These are phyloP conservation scores for Penicillium waksmanii DNA, from an alignment of 495 filamentous ascomycete species.

Conservation along the genomic window DNA sequence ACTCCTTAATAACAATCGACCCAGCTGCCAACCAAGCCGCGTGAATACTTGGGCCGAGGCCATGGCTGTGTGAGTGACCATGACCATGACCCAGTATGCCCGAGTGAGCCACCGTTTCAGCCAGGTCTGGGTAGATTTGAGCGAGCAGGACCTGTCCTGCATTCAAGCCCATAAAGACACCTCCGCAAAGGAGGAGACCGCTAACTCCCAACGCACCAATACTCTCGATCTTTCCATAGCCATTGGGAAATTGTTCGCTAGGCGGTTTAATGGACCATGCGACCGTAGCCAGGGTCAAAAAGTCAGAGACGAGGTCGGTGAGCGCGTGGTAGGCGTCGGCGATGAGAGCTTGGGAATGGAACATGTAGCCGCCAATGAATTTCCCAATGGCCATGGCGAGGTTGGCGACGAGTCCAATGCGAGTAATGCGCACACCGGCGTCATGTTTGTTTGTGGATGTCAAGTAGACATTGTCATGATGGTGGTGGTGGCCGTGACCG, in stretches of 20 bases:
- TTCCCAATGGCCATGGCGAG: conserved; percentile 92
- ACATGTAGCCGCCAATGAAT: conserved; percentile 86
- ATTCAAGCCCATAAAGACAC: conserved; percentile 86
- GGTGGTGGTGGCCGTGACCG: conserved; percentile 57
- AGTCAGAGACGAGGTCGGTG: conserved; percentile 91
- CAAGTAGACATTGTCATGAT: conserved; percentile 87
- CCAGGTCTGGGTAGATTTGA: conserved; percentile 77
- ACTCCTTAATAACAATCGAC: conserved; percentile 91
- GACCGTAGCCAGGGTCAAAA: conserved; percentile 91
- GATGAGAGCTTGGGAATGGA: conserved; percentile 91
- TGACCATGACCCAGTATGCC: conserved; percentile 52
- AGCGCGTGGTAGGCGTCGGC: conserved; percentile 95
- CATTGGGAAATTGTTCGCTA: conserved; percentile 78
- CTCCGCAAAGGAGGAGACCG: conserved; percentile 82
- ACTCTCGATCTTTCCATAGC: conserved; percentile 97
- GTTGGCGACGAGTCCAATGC: conserved; percentile 89
- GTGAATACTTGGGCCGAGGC: conserved; percentile 79
- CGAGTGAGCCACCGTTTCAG: conserved; percentile 63
- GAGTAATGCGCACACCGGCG: conserved; percentile 91
- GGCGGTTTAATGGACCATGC: conserved; percentile 87
- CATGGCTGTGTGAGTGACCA: conserved; percentile 66
- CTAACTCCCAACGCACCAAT: conserved; percentile 92
- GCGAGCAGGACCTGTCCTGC: conserved; percentile 73
- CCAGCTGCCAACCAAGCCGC: conserved; percentile 95
- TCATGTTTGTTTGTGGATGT: conserved; percentile 88